Evolutionary conservation across 495 filamentous ascomycete species (phyloP).

Genomic region (Podospora appendiculata): DNA sequence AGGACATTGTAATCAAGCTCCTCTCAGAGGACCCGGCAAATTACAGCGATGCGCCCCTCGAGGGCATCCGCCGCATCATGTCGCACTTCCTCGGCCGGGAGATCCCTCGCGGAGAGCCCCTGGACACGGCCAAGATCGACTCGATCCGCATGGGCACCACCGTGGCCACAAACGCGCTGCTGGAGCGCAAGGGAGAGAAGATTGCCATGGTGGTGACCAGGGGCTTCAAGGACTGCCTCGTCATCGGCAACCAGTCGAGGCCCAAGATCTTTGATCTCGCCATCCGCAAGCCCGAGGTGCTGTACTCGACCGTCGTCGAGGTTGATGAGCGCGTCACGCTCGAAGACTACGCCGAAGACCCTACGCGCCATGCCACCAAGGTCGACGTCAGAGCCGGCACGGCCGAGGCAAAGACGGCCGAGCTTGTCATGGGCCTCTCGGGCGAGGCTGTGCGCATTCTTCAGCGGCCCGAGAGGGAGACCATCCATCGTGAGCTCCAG

Average conservation of each 20-base stretch:
- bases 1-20: constrained; percentile 79
- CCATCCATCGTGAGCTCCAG: constrained; percentile 47
- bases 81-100: constrained; percentile 68
- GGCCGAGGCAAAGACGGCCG: constrained; percentile 31
- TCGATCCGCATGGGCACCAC: constrained; percentile 87
- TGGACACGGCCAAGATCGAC: constrained; percentile 79
- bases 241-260: constrained; percentile 78
- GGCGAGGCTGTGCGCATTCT: constrained; percentile 66
- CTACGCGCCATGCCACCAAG: constrained; percentile 47
- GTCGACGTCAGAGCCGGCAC: constrained; percentile 40
- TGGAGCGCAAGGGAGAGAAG: constrained; percentile 90
- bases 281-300: constrained; percentile 70
- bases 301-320: constrained; percentile 71
- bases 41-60: constrained; percentile 81
- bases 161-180: constrained; percentile 78
- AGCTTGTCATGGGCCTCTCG: constrained; percentile 58
- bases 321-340: constrained; percentile 79
- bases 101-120: constrained; percentile 69
- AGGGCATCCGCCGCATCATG: constrained; percentile 86
- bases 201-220: constrained; percentile 88
- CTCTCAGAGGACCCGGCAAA: constrained; percentile 86
- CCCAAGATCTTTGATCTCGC: constrained; percentile 80
- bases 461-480: constrained; percentile 44
- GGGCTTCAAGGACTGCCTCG: constrained; percentile 87
- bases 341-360: constrained; percentile 83